phyloP scores from a whole-genome alignment of 2,329 filamentous ascomycete species.

The Claviceps sp. region DNA sequence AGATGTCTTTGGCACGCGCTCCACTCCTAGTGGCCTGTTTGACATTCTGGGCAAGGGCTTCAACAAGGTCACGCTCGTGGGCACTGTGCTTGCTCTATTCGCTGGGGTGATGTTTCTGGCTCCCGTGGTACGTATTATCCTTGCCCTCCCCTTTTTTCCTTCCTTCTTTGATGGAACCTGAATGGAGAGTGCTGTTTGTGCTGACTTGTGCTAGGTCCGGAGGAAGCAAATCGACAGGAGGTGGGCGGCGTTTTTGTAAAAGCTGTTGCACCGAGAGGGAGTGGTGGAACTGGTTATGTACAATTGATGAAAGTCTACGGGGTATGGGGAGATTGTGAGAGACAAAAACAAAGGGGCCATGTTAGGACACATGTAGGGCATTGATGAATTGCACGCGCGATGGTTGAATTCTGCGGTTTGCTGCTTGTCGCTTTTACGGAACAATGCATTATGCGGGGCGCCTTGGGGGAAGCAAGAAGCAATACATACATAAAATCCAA shows the following conservation, averaged over 20 bases:
- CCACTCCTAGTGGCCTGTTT: conserved; percentile 80
- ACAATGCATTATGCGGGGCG: no score
- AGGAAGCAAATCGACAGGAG: conserved; percentile 55
- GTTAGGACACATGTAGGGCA: no score
- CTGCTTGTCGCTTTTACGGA: no score
- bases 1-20: conserved; percentile 76
- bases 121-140: conserved; percentile 59
- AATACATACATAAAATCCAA: no score
- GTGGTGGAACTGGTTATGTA: no score
- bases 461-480: no score
- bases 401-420: no score
- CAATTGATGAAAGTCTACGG: no score
- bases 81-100: conserved; percentile 69
- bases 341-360: no score
- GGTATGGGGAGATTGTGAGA: no score
- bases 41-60: conserved; percentile 90
- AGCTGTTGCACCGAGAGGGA: neutral
- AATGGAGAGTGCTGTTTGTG: neutral
- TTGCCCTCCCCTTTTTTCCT: conserved; percentile 9
- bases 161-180: neutral
- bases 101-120: conserved; percentile 65
- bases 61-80: conserved; percentile 73
- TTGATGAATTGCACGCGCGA: no score
- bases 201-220: conserved; percentile 32
- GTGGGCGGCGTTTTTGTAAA: conserved; percentile 35